Base-by-base conservation (phyloP, 2,329 filamentous ascomycete genomes). In the Colletotrichum graminicola region DNA sequence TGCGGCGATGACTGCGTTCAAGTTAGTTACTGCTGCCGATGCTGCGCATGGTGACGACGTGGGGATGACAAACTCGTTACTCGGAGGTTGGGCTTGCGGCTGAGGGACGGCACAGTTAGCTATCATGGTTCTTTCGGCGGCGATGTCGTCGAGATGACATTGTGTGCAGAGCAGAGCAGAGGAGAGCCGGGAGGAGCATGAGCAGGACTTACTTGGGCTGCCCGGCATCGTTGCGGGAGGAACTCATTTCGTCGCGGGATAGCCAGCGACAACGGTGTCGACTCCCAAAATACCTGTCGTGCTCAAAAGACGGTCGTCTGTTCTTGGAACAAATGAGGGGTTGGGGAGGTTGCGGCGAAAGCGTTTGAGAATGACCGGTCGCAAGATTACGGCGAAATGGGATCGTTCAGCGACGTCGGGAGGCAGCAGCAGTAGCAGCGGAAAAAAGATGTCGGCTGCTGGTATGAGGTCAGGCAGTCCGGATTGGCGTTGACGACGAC, bases 1-100 rank as follows among this genome's bases (percentile, higher is more conserved):
- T 77, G 96, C 96, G 77, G 96, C 96, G 86, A 99, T 98, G 85
- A 99, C 96, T 98, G 82, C 76, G 77, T 73, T 74, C 60, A 74
- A 70, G 79, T 88, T 78, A 86, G 83, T 76, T 79, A 73, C 62
- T 26, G 72, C 68, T 54, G 55, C 68, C 47, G 54, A 51, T 47
- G 61, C n/a, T 43, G 63, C 51, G 26, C 29, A 73, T 67, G 68
- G 71, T 66, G 66, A 66, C 72, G 72, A 61, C 68, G 73, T 73
- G 71, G 55, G 71, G 76, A 76, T 39, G 76, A 83, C 89, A 81
- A 89, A 98, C 95, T 97, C 78, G 95, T 98, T 76, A 98, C 90
- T 84, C 95, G 91, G 80, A 98, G 87, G 84, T 98, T 98, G 79
- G 94, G 90, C 85, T 92, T 90, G 82, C 92, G 94, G 77, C 73